Evolutionary conservation across 148 eudicot genomes (phyloP).

Genomic region (Rheum nobile): DNA sequence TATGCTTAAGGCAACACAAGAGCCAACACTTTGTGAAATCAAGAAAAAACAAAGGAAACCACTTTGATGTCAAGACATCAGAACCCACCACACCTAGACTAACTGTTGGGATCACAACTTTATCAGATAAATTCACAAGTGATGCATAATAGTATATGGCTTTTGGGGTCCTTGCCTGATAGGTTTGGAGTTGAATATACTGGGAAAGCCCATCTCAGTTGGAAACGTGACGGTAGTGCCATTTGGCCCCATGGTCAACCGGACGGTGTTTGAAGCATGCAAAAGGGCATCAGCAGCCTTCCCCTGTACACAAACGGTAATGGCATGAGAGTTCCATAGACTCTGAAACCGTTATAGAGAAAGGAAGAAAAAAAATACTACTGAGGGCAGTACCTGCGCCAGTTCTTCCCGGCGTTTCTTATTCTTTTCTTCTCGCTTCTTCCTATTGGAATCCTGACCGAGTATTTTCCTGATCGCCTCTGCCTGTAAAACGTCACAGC

Average conservation of each 20-base stretch:
- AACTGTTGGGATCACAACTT: no score
- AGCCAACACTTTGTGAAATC: no score
- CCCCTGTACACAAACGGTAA: conserved; percentile 25
- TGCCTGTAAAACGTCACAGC: conserved; percentile 36
- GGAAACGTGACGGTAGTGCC: conserved; percentile 42
- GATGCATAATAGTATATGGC: neutral
- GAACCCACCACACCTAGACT: no score
- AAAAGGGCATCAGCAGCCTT: conserved; percentile 24
- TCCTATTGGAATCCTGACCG: conserved; percentile 92
- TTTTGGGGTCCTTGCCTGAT: conserved; percentile 13
- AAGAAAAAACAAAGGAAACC: no score
- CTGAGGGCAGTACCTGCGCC: conserved; percentile 50
- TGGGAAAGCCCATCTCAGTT: conserved; percentile 36
- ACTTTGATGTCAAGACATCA: no score
- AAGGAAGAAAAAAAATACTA: neutral
- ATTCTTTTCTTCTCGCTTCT: conserved; percentile 77
- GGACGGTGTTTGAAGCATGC: conserved; percentile 27
- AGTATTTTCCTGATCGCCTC: conserved; percentile 97
- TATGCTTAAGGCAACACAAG: no score
- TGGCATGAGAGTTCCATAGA: conserved; percentile 1
- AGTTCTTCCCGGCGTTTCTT: conserved; percentile 83
- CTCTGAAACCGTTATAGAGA: neutral
- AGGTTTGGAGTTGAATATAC: conserved; percentile 30
- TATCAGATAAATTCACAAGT: no score
- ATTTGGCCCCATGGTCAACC: conserved; percentile 36